phyloP scores from a whole-genome alignment of 352 stramenopile genomes.

The Phytopythium delawarense region DNA sequence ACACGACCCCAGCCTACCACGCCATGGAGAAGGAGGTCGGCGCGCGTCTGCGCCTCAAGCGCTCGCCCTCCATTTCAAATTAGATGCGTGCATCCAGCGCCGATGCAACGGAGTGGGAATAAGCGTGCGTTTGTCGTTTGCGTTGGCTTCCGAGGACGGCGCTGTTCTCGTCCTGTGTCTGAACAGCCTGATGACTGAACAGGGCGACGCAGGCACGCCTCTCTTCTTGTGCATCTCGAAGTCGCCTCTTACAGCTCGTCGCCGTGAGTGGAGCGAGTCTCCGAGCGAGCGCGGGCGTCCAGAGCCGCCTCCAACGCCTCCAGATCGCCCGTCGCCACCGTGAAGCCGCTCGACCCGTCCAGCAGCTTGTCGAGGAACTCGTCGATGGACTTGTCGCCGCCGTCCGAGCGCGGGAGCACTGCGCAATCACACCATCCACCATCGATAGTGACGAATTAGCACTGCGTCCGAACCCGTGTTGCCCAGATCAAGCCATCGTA shows the following conservation, averaged over 20 bases:
- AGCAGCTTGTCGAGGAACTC: conserved; percentile 64
- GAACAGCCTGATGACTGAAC: neutral
- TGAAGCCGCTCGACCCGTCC: conserved; percentile 52
- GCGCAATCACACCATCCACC: conserved; percentile 5
- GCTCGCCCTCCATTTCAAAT: conserved; percentile 46
- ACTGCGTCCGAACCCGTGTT: neutral
- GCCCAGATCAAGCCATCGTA: conserved; percentile 18
- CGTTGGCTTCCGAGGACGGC: neutral
- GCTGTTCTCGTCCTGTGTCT: no score
- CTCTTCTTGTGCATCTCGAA: neutral
- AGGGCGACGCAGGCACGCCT: neutral
- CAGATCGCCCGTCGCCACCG: conserved; percentile 17
- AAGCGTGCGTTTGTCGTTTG: neutral
- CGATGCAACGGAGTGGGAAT: neutral
- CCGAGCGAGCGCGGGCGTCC: conserved; percentile 1
- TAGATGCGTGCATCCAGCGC: conserved; percentile 10
- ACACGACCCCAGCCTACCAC: conserved; percentile 67
- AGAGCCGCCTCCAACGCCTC: conserved; percentile 20
- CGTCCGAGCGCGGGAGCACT: conserved; percentile 30
- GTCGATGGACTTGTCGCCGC: conserved; percentile 27
- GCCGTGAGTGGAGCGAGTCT: neutral
- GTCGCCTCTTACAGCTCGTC: conserved; percentile 5
- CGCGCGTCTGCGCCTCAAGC: conserved; percentile 60
- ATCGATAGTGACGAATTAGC: conserved; percentile 7
- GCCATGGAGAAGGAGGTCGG: conserved; percentile 75